Percentiles rank a stretch among this genome's conserved stretches.
These are phyloP conservation scores for Sistotremastrum niveocremeum DNA, from an alignment of 768 basidiomycete species.

Conservation along the genomic window DNA sequence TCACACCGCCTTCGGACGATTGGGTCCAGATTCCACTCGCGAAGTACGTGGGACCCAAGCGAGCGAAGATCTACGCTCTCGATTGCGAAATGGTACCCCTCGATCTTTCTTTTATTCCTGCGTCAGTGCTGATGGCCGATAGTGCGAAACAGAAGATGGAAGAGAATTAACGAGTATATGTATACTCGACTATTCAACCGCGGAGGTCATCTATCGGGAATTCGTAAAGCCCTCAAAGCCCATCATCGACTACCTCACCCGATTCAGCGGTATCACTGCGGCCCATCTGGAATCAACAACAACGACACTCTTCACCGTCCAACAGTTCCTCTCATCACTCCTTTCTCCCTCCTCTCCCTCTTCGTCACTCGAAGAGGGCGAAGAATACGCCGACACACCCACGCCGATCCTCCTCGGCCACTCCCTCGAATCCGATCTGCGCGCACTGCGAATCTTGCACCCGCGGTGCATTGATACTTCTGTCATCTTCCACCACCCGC, in stretches of 20 bases:
- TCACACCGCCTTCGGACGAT: constrained; percentile 40
- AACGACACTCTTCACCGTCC: constrained; percentile 70
- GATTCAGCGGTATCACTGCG: constrained; percentile 80
- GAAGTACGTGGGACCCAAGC: constrained; percentile 16
- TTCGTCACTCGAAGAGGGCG: too few relatives aligned
- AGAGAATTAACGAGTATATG: constrained; percentile 82
- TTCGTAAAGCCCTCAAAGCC: constrained; percentile 81
- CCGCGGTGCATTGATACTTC: constrained; percentile 87
- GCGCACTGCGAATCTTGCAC: constrained; percentile 77
- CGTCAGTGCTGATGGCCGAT: background rate
- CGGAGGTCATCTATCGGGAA: constrained; percentile 70
- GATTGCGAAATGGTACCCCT: constrained; percentile 91
- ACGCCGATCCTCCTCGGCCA: constrained; percentile 85
- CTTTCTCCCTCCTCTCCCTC: constrained; percentile 31
- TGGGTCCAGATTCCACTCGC: constrained; percentile 75
- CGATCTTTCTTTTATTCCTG: background rate
- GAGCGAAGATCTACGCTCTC: constrained; percentile 58
- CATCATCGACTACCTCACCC: constrained; percentile 85
- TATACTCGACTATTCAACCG: constrained; percentile 63
- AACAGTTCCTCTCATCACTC: constrained; percentile 49
- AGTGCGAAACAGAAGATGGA: constrained; percentile 86
- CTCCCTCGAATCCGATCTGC: constrained; percentile 89
- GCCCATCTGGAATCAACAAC: constrained; percentile 54
- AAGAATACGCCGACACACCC: constrained; percentile 22
- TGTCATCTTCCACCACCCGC: constrained; percentile 80